Evolutionary conservation across 1,284 basidiomycete species (phyloP).

Genomic region (Trichosporon asahii): DNA sequence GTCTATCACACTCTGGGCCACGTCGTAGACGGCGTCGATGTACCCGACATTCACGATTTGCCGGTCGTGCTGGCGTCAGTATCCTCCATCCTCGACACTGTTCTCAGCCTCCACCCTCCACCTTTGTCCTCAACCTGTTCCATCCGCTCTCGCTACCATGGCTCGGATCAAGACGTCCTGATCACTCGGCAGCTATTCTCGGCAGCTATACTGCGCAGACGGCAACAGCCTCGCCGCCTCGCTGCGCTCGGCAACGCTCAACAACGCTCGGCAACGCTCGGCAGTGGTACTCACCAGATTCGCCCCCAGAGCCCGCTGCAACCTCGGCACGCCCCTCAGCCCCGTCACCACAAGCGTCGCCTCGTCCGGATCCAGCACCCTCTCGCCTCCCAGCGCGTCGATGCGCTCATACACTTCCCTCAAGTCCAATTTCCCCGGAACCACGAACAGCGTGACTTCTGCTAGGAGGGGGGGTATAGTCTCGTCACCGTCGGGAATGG

Average conservation of each 20-base stretch:
- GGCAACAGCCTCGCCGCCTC: too few relatives aligned
- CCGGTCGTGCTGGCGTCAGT: constrained; percentile 26
- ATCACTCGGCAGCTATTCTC: too few relatives aligned
- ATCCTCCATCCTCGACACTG: background rate
- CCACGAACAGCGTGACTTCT: constrained; percentile 41
- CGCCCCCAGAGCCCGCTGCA: constrained; percentile 32
- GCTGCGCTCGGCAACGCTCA: too few relatives aligned
- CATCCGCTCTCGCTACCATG: too few relatives aligned
- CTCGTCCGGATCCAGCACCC: constrained; percentile 25
- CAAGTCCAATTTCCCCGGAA: constrained; percentile 45
- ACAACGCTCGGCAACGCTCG: background rate
- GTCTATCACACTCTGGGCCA: background rate
- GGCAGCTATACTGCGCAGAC: too few relatives aligned
- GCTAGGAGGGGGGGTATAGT: constrained; percentile 39
- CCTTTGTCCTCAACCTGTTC: too few relatives aligned
- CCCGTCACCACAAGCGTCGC: constrained; percentile 40
- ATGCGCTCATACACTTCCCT: constrained; percentile 28
- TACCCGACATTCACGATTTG: constrained; percentile 34
- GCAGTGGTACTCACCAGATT: constrained; percentile 9
- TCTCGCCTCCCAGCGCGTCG: constrained; percentile 43
- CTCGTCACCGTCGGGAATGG: background rate
- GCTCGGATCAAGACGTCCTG: too few relatives aligned
- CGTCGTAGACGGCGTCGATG: constrained; percentile 34
- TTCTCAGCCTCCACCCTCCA: too few relatives aligned
- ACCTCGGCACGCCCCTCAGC: constrained; percentile 40